A percentile compares a stretch with the other conserved stretches of the same genome.
These are phyloP conservation scores for Coriolopsis trogii DNA, from an alignment of 1,284 basidiomycete genomes.

Conservation along the genomic window DNA sequence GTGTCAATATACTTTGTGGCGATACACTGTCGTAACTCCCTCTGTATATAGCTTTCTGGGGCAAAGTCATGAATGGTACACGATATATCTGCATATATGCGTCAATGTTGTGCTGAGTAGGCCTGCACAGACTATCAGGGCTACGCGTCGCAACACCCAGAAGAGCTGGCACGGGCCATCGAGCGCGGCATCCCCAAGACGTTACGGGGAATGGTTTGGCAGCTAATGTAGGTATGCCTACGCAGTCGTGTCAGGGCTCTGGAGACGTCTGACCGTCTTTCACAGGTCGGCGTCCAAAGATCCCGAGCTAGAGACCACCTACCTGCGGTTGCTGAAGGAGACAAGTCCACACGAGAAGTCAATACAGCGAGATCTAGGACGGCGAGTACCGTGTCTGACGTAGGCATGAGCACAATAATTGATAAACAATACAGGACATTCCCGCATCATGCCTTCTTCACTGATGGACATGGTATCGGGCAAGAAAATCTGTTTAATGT, in stretches of 20 bases:
- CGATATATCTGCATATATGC: conserved; percentile 18
- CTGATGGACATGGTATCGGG: conserved; percentile 87
- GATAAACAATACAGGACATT: conserved; percentile 69
- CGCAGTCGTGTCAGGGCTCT: neutral
- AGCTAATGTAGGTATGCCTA: conserved; percentile 77
- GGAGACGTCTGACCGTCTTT: neutral
- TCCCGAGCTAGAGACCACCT: conserved; percentile 82
- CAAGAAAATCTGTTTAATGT: conserved; percentile 98
- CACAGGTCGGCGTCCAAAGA: conserved; percentile 88
- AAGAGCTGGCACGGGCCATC: conserved; percentile 87
- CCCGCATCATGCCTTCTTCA: conserved; percentile 97
- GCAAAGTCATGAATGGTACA: conserved; percentile 86
- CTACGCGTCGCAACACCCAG: conserved; percentile 78
- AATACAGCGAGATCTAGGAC: conserved; percentile 88
- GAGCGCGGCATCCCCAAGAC: conserved; percentile 89
- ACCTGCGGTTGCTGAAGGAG: conserved; percentile 84
- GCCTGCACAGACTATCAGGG: conserved; percentile 72
- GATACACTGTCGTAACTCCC: conserved; percentile 32
- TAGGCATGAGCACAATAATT: neutral
- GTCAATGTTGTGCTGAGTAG: neutral
- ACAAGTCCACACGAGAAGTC: conserved; percentile 90
- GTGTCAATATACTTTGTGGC: conserved; percentile 27
- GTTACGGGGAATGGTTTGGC: conserved; percentile 96
- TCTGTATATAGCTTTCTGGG: conserved; percentile 84
- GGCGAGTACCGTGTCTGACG: conserved; percentile 45